These are phyloP conservation scores for Nannizzia gypsea DNA, from an alignment of 2,329 filamentous ascomycete species.

Conservation along the genomic window DNA sequence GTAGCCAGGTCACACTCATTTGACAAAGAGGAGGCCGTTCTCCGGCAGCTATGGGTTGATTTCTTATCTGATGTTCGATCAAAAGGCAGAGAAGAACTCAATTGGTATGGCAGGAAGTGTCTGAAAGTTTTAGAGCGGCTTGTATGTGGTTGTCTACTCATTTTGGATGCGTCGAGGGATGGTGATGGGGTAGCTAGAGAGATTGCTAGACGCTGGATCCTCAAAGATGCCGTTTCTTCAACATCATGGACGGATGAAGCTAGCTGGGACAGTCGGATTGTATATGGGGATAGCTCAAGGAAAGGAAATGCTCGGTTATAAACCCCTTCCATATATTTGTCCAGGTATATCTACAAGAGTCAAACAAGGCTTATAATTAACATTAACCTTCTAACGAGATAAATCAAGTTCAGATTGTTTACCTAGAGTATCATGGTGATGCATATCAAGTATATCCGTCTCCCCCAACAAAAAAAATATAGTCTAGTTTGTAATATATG, in stretches of 20 bases:
- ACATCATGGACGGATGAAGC: conserved; percentile 11
- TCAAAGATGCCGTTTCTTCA: conserved; percentile 1
- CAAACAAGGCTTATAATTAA: not conserved
- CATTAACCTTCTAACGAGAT: not conserved
- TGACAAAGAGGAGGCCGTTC: conserved; percentile 30
- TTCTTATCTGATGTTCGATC: conserved; percentile 11
- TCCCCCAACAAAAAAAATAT: not conserved
- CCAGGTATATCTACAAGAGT: not conserved
- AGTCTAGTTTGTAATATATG: not conserved
- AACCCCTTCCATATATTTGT: not conserved
- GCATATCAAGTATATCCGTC: not conserved
- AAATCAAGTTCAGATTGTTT: not conserved
- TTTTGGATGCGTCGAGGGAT: conserved; percentile 25
- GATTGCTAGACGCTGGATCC: conserved; percentile 14
- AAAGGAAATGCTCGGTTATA: conserved; percentile 5
- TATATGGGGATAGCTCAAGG: conserved; percentile 10
- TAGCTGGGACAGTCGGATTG: conserved; percentile 15
- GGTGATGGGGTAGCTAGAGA: conserved; percentile 22
- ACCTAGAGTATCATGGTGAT: not conserved
- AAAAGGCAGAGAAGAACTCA: conserved; percentile 20
- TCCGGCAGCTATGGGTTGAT: conserved; percentile 12
- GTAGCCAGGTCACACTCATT: conserved; percentile 37
- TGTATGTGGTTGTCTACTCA: conserved; percentile 22
- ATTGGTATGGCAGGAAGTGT: conserved; percentile 21
- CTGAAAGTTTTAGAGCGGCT: conserved; percentile 23